Base-by-base conservation (phyloP, 2,329 filamentous ascomycete genomes). In the Calonectria pteridis region DNA sequence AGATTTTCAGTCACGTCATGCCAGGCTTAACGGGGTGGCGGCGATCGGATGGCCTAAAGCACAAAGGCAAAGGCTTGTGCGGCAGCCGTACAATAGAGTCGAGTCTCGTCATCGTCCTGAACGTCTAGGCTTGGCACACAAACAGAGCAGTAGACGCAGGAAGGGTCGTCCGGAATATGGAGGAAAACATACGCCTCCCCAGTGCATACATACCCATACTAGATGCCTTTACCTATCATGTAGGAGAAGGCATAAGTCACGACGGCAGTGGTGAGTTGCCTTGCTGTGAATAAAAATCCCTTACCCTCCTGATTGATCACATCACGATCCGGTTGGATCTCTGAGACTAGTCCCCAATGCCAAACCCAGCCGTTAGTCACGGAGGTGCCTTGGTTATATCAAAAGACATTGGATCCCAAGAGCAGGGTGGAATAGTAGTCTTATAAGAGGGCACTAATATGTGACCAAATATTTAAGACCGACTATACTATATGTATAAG, bases 201-300 rank as follows among this genome's bases (percentile, higher is more conserved):
- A 3, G 82, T 84, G 59, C 76, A 83, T 6, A 86, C 69, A 66
- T 85, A 86, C 3, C 84, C 82, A 59, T 84, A 84, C 63, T 77
- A 77, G 20, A 84, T 81, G 46, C 81, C 77, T 59, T 83, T 84
- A 40, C 80, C 77, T 4, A 85, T 75, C 79, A 86, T 86, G 64
- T 85, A 84, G 9, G 83, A 85, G 76, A 86, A 87, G 9, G 86
- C 80, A 72, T 86, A 81, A 2, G 82, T 86, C 7, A 87, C 71
- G 29, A 84, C 82, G 31, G 84, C 84, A 26, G 84, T 79, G 51
- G 77, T 71, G 35, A 86, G 83, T n/a, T 49, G 18, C 71, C 65
- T 83, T 0, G 82, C 77, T 11, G 73, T 63, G 23, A 84, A 84
- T 14, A n/a, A n/a, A n/a, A n/a, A n/a, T n/a, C n/a, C n/a, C n/a